Percentiles rank a stretch among this genome's conserved stretches.
Conservation (phyloP, 108 stramenopile genomes). For the Skeletonema potamos region DNA sequence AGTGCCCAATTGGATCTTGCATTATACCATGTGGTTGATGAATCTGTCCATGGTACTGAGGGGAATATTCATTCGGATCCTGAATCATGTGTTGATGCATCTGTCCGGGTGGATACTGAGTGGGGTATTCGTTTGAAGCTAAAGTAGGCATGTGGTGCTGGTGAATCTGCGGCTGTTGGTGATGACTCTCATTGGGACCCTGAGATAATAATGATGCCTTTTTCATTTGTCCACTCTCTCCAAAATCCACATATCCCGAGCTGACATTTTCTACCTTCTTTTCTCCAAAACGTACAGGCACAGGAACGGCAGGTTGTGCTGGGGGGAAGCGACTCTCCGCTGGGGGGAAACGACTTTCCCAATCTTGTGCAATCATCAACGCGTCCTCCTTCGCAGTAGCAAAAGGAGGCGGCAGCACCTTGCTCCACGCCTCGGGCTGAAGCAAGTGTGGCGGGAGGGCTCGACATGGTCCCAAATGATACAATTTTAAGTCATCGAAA, state of each 20-base stretch:
- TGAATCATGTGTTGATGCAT: conserved; percentile 7
- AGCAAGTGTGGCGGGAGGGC: conserved; percentile 82
- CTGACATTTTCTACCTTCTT: conserved; percentile 17
- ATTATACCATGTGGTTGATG: neutral
- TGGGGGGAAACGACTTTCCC: too few species aligned
- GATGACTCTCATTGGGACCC: neutral
- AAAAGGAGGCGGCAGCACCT: conserved; percentile 83
- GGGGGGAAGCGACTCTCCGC: conserved; percentile 13
- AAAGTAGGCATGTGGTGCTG: conserved; percentile 4
- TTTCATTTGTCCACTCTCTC: conserved; percentile 14
- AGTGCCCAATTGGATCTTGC: neutral
- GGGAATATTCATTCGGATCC: conserved; percentile 22
- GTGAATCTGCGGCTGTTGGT: conserved; percentile 4
- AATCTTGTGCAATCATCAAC: conserved; percentile 64
- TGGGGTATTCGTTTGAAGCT: neutral
- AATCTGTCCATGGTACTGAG: neutral
- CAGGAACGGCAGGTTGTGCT: conserved; percentile 2
- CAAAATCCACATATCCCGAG: conserved; percentile 45
- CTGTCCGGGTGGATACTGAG: conserved; percentile 4
- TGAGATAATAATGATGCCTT: neutral
- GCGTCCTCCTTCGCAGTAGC: conserved; percentile 68
- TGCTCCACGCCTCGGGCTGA: conserved; percentile 80
- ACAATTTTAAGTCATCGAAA: conserved; percentile 85
- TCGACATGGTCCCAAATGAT: conserved; percentile 86
- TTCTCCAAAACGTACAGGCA: neutral